These are phyloP conservation scores for Chytriomyces confervae DNA, from an alignment of 192 early-diverging fungal species.

Conservation along the genomic window DNA sequence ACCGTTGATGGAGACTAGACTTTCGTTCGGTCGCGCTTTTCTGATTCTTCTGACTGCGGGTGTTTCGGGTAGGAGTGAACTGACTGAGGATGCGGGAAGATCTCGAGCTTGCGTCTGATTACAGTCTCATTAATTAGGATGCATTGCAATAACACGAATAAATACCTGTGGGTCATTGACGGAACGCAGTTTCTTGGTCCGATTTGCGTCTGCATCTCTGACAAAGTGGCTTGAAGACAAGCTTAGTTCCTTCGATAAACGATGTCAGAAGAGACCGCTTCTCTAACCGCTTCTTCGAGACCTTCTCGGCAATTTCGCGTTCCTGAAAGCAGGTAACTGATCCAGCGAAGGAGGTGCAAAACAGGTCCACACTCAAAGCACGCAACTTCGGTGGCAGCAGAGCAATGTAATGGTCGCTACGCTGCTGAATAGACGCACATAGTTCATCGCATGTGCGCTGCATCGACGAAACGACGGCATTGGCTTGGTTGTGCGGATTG, in stretches of 20 bases:
- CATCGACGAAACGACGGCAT: no score
- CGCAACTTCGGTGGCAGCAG: not conserved
- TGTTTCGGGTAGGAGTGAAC: not conserved
- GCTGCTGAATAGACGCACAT: not conserved
- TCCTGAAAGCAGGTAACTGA: conserved; percentile 4
- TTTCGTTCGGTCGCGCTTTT: conserved; percentile 12
- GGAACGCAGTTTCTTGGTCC: not conserved
- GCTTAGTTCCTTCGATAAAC: not conserved
- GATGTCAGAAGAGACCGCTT: not conserved
- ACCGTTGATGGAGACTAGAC: conserved; percentile 5
- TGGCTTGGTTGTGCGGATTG: not conserved
- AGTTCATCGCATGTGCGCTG: no score
- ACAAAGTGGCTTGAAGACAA: not conserved
- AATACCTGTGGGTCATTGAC: no score
- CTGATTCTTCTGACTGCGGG: not conserved
- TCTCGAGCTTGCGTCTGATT: not conserved
- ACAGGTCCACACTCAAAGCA: not conserved
- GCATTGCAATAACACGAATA: not conserved
- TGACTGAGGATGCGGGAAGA: conserved; percentile 4
- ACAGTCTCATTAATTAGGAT: not conserved
- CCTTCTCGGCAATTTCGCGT: conserved; percentile 1
- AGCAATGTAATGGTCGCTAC: not conserved
- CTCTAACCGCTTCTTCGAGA: not conserved
- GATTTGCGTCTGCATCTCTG: not conserved
- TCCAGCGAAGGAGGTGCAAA: not conserved